These are phyloP conservation scores for Zopfochytrium polystomum DNA, from an alignment of 371 early-diverging fungal genomes.

Conservation along the genomic window DNA sequence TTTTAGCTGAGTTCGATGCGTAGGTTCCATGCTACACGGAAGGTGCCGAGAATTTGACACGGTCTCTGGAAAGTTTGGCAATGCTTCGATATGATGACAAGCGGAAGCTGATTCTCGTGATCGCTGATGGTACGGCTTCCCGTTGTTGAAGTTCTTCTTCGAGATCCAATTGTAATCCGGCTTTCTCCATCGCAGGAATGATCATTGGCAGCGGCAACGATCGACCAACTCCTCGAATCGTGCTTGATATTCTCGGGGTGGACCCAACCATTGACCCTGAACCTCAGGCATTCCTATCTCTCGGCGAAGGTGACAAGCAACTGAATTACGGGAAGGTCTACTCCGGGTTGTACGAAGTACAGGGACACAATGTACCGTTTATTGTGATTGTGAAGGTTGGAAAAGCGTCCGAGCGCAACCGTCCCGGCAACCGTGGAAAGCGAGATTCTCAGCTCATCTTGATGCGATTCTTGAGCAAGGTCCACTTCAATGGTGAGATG, in stretches of 20 bases:
- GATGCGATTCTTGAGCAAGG: conserved; percentile 89
- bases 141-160: too few species aligned
- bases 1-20: too few species aligned
- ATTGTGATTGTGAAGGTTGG: conserved; percentile 83
- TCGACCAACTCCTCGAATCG: conserved; percentile 83
- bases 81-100: conserved; percentile 93
- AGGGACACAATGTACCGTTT: conserved; percentile 72
- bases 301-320: conserved; percentile 63
- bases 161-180: too few species aligned
- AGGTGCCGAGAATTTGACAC: conserved; percentile 84
- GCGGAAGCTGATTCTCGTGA: conserved; percentile 71
- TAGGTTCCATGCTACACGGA: conserved; percentile 94
- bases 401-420: conserved; percentile 57
- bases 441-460: too few species aligned
- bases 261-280: conserved; percentile 60
- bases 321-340: conserved; percentile 85
- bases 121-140: conserved; percentile 38
- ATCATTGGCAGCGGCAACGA: conserved; percentile 88
- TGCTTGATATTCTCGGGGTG: conserved; percentile 80
- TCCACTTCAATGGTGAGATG: conserved; percentile 86
- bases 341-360: conserved; percentile 79
- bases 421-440: conserved; percentile 95
- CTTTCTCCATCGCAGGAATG: too few species aligned
- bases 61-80: conserved; percentile 90
- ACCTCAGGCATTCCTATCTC: conserved; percentile 55